Percentiles rank a stretch among this genome's conserved stretches.
phyloP scores from a whole-genome alignment of 1,284 basidiomycete genomes.

The Exobasidium cylindrosporum region DNA sequence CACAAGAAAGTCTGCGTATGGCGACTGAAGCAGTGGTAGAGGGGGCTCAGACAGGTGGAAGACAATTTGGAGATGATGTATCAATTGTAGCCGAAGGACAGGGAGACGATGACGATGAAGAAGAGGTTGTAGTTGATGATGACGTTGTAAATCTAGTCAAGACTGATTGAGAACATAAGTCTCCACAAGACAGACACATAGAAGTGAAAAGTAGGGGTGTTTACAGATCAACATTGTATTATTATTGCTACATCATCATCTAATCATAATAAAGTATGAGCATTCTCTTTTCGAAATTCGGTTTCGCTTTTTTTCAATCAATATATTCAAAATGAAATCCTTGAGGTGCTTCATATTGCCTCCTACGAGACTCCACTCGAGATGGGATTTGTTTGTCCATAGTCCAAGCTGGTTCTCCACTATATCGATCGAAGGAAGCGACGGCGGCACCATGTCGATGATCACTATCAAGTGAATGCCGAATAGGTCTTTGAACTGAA shows the following conservation, averaged over 20 bases:
- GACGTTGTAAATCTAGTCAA: neutral
- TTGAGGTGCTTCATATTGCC: conserved; percentile 1
- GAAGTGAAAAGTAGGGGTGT: too few species aligned
- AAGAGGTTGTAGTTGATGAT: neutral
- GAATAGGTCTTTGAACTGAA: neutral
- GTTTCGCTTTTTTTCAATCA: conserved; percentile 4
- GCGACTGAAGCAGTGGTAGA: conserved; percentile 2
- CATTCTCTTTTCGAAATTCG: neutral
- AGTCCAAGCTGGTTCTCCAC: neutral
- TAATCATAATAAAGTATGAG: too few species aligned
- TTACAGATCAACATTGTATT: too few species aligned
- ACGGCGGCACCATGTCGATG: neutral
- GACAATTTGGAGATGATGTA: conserved; percentile 1
- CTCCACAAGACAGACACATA: too few species aligned
- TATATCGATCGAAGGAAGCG: conserved; percentile 11
- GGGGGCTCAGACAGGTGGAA: neutral
- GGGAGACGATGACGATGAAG: neutral
- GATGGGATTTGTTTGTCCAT: neutral
- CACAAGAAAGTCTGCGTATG: conserved; percentile 5
- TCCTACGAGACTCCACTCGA: neutral
- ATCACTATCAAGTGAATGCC: neutral
- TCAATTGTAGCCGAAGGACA: neutral
- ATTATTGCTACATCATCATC: too few species aligned
- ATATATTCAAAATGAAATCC: conserved; percentile 12
- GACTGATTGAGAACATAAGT: too few species aligned